A percentile compares a stretch with the other conserved stretches of the same genome.
These are phyloP conservation scores for Ceriops tagal DNA, from an alignment of 345 rosid genomes.

Conservation along the genomic window DNA sequence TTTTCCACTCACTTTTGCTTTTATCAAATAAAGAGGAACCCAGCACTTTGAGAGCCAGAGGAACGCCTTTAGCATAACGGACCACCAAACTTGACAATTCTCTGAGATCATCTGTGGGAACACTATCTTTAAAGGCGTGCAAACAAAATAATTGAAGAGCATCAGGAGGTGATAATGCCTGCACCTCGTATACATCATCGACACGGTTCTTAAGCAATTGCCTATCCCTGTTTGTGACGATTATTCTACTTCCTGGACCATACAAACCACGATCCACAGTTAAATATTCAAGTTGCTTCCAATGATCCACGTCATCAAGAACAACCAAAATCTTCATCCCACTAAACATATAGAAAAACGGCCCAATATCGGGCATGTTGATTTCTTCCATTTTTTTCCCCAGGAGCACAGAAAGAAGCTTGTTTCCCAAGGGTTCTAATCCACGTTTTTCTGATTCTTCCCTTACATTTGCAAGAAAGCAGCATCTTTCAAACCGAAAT, in stretches of 20 bases:
- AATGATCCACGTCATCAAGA: constrained; percentile 1
- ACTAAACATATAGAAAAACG: neutral
- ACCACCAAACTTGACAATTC: neutral
- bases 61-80: constrained; percentile 5
- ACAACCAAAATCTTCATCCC: neutral
- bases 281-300: neutral
- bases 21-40: neutral
- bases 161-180: neutral
- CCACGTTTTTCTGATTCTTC: no score
- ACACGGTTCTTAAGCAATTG: neutral
- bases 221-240: neutral
- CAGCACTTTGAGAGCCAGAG: constrained; percentile 12
- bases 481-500: neutral
- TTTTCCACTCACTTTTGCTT: neutral
- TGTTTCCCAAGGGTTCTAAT: no score
- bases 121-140: neutral
- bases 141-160: neutral
- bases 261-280: neutral
- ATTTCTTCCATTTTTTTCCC: neutral
- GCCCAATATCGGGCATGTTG: neutral
- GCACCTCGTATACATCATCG: neutral
- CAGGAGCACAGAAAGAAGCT: no score
- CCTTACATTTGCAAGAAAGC: neutral
- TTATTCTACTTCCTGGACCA: constrained; percentile 6
- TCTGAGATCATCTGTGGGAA: neutral